Evolutionary conservation across 2,329 filamentous ascomycete species (phyloP), one percentile per base, ranked within the genome.

Genomic region (Pyrenophora seminiperda): DNA sequence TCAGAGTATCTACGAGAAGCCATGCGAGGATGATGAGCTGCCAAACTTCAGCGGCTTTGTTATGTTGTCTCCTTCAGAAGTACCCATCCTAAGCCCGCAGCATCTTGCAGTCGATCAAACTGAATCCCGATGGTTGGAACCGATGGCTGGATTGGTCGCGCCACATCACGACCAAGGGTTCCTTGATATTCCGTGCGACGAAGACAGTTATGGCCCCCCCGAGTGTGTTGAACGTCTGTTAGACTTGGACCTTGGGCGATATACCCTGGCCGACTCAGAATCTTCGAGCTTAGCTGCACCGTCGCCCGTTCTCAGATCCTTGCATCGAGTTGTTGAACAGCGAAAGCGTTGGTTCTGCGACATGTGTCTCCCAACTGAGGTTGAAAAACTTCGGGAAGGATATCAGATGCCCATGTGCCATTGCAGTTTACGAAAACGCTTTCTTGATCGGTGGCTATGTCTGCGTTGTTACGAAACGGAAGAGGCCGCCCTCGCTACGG

Each of bases 101-200:
- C 67, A 72, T 19, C 41, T 70, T 3, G 39, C 43, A 9, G 19
- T 31, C 10, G 40, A 43, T 10, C 30, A 44, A n/a, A 3, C 41
- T 17, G 15, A 17, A 24, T 13, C 44, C 9, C 31, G 19, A 7
- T 62, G 59, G 59, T 40, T 49, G 19, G 38, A 54, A 11, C 56
- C 59, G 14, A 47, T 47, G 5, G 30, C 38, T 15, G 45, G 51
- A 5, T 17, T 29, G 7, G 13, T 11, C n/a, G 40, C 41, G 1
- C 58, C 62, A 6, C 62, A 70, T 34, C 69, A 72, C 31, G 69
- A 72, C 20, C 59, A 65, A 54, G 69, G 69, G 3, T 65, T 60
- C 17, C 59, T 72, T 14, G 69, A 70, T 13, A 47, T 62, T 17
- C 66, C 69, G 0, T 56, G 70, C 6, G 59, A 65, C 11, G 33